phyloP scores from a whole-genome alignment of 164 flowering plant genomes.

The Houttuynia cordata region DNA sequence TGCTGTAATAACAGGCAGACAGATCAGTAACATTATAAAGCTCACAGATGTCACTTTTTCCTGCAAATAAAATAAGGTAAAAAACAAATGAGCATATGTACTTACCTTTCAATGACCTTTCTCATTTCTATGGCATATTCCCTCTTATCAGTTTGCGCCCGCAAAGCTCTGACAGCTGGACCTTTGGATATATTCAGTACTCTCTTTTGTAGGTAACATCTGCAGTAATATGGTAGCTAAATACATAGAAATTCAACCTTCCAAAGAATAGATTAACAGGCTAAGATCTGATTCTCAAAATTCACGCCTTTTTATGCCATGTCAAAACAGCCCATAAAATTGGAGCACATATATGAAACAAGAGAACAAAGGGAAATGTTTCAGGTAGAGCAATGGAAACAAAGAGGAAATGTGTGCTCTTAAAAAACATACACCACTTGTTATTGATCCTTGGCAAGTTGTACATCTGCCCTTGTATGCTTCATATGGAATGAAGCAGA shows the following conservation, averaged over 20 bases:
- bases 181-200: conserved; percentile 85
- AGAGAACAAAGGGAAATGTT: neutral
- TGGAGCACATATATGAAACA: too few relatives aligned
- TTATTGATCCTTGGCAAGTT: too few relatives aligned
- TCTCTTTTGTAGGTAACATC: conserved; percentile 94
- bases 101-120: conserved; percentile 73
- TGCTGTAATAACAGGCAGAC: too few relatives aligned
- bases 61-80: neutral
- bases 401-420: neutral
- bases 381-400: neutral
- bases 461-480: too few relatives aligned
- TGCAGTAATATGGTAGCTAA: conserved; percentile 10
- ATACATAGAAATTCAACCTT: neutral
- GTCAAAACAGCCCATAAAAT: too few relatives aligned
- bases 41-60: neutral
- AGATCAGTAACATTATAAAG: conserved; percentile 1
- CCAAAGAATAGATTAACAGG: neutral
- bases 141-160: conserved; percentile 97
- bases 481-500: too few relatives aligned
- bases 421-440: too few relatives aligned
- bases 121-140: conserved; percentile 88
- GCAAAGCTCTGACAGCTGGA: conserved; percentile 90
- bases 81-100: conserved; percentile 1
- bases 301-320: too few relatives aligned
- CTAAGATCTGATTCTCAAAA: too few relatives aligned